phyloP scores from a whole-genome alignment of 495 filamentous ascomycete genomes.

The Hypoxylon crocopeplum region DNA sequence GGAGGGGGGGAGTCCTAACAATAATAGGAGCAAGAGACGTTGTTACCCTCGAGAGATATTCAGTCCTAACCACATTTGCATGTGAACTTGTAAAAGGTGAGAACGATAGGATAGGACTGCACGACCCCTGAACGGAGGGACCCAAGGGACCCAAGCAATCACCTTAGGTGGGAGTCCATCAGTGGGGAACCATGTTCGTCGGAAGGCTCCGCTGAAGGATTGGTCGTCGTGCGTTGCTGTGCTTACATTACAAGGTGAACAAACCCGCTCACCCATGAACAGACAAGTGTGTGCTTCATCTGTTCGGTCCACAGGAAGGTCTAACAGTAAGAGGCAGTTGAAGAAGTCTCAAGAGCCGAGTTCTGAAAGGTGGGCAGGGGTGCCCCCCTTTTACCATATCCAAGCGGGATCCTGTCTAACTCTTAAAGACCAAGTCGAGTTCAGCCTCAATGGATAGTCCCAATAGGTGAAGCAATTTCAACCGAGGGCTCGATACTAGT shows the following conservation, averaged over 20 bases:
- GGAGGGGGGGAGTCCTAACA: slow-evolving; percentile 6
- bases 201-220: slow-evolving; percentile 30
- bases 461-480: background rate
- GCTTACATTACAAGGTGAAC: too few species aligned
- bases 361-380: background rate
- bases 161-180: slow-evolving; percentile 12
- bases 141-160: slow-evolving; percentile 4
- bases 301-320: too few species aligned
- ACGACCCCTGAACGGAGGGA: slow-evolving; percentile 22
- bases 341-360: background rate
- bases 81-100: slow-evolving; percentile 32
- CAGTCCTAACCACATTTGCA: too few species aligned
- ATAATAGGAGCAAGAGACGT: background rate
- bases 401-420: background rate
- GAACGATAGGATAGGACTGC: slow-evolving; percentile 23
- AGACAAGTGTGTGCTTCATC: too few species aligned
- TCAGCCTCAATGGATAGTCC: slow-evolving; percentile 18
- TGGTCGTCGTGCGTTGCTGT: background rate
- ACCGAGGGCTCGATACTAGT: background rate
- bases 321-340: too few species aligned
- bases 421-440: slow-evolving; percentile 4
- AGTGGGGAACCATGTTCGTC: slow-evolving; percentile 32
- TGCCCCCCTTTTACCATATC: background rate
- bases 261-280: too few species aligned
- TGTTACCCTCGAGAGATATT: background rate